Evolutionary conservation across 23 red algal species (phyloP), one percentile per base, ranked within the genome.

Genomic region (Cyanidiococcus yangmingshanensis): DNA sequence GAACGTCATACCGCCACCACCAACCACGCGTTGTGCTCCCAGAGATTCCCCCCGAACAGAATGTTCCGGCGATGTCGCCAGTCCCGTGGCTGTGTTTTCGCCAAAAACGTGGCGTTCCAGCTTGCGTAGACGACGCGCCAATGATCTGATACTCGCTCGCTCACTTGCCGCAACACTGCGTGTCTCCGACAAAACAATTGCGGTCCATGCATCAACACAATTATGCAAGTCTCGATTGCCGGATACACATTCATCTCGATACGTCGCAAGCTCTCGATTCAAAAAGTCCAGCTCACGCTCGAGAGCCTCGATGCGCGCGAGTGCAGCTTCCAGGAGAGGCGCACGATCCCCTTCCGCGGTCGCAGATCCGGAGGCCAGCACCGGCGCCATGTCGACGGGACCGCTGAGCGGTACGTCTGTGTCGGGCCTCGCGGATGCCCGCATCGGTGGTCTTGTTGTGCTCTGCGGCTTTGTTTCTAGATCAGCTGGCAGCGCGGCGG

Each of bases 261-360:
- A 71, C 27, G 63, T 12, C 27, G 63, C 63, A 25, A 71, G 32
- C 63, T 71, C 63, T 12, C 32, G 63, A 12, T 35, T 25, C 63
- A 71, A 35, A 71, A 71, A 71, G n/a, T 71, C 63, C n/a, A 35
- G 3, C 63, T 71, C 63, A 7, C 32, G 63, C 63, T 71, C 63
- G 16, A 71, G 63, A 12, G 63, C 63, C 27, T 71, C 63, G 27
- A 71, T 71, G 63, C 63, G 63, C 12, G 21, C n/a, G 16, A 71
- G 63, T 35, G 63, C 63, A 12, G n/a, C n/a, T 30, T 71, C 63
- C 12, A 25, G 32, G 16, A 71, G 63, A 12, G 63, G 12, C 21
- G 63, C 32, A 27, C 63, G 63, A 25, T 25, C 63, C 16, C 32
- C 27, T 7, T 71, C 63, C n/a, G 63, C 63, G 12, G 63, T 29